Base-by-base conservation (phyloP, 148 eudicot genomes). In the Rhododendron williamsianum region DNA sequence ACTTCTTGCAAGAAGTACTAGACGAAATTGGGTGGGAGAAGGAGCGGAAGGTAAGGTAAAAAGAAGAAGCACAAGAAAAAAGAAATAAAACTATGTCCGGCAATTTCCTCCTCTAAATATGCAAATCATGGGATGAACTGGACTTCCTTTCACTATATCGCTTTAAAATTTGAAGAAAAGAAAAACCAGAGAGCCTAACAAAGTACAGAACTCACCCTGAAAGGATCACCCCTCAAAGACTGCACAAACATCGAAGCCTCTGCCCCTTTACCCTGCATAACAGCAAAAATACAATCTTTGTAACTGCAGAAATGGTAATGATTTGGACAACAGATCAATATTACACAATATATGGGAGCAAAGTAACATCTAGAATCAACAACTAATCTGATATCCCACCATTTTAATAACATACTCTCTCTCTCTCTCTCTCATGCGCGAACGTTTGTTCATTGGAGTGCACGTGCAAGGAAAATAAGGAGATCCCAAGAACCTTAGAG, bases 141-240 rank as follows among this genome's bases (percentile, higher is more conserved):
- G 15, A 6, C 67, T 25, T 58, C 56, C 25, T 58, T 54, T 56
- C 4, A 35, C 38, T 46, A 11, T 3, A 27, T 27, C 3, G 41
- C 46, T 41, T 63, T 33, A 38, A 21, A 10, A 38, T 73, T 33
- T 13, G 9, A 52, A 77, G 52, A 41, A 51, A 84, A 33, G 41
- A 35, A 72, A 9, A 81, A 12, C 33, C 74, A n/a, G 18, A 71
- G 27, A 18, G 19, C 33, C 67, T n/a, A 76, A 67, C 27, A 82
- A 77, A 80, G 43, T 81, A 43, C 65, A 81, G n/a, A 86, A 81
- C 82, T 89, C 88, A 96, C 99, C 90, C 95, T 90, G 83, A 93
- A 96, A 85, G 99, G 98, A 87, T 96, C 99, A 49, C 99, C 91
- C 87, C 99, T 93, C 90, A 96, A 89, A 76, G 99, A 96, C 87